These are phyloP conservation scores for Plenodomus lindquistii DNA, from an alignment of 2,329 filamentous ascomycete genomes.

Conservation along the genomic window DNA sequence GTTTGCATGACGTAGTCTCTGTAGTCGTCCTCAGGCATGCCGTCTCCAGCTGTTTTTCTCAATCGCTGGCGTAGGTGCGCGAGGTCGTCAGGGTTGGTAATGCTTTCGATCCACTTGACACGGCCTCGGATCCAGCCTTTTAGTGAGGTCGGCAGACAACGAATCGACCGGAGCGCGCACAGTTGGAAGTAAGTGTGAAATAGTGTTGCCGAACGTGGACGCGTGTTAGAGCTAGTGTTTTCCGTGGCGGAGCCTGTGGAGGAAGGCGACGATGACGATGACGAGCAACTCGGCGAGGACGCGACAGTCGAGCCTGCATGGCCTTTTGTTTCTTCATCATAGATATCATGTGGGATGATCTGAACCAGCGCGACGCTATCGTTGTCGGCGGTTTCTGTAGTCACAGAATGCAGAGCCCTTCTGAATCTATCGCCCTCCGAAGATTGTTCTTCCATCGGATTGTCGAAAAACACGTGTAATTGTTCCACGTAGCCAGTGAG, in stretches of 20 bases:
- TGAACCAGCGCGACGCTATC: background rate
- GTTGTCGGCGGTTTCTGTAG: background rate
- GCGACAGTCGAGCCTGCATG: background rate
- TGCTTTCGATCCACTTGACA: conserved; percentile 19
- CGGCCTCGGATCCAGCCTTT: conserved; percentile 19
- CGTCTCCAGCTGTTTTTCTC: conserved; percentile 7
- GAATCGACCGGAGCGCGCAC: conserved; percentile 13
- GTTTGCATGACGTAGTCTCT: conserved; percentile 5
- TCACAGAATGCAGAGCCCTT: background rate
- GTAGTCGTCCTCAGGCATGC: conserved; percentile 5
- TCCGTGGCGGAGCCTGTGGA: background rate
- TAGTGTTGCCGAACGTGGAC: conserved; percentile 5
- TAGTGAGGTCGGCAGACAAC: conserved; percentile 13
- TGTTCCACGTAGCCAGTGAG: conserved; percentile 20
- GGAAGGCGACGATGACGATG: background rate
- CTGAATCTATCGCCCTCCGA: background rate
- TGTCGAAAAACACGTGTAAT: conserved; percentile 1
- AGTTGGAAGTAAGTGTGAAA: conserved; percentile 29
- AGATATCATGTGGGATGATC: background rate
- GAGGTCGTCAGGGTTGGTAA: conserved; percentile 14
- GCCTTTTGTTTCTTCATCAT: background rate
- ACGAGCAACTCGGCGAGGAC: background rate
- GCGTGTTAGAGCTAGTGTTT: background rate
- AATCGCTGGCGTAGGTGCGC: conserved; percentile 15
- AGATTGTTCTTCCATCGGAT: background rate